phyloP scores from a whole-genome alignment of 2,329 filamentous ascomycete genomes.

The Cladophialophora exuberans region DNA sequence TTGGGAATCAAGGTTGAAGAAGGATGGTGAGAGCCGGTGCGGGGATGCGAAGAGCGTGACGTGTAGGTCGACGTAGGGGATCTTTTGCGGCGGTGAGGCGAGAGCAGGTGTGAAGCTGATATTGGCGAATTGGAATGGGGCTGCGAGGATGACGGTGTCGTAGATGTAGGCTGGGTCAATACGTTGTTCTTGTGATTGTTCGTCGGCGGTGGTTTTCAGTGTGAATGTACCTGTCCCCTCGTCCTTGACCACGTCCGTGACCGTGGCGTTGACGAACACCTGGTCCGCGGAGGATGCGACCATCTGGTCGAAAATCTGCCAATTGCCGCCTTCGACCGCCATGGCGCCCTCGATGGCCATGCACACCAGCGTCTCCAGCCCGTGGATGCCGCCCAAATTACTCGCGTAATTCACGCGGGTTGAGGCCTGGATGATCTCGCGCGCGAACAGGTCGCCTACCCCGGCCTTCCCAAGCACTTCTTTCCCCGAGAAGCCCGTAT shows the following conservation, averaged over 20 bases:
- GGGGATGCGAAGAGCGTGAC: conserved; percentile 88
- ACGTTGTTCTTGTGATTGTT: conserved; percentile 37
- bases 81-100: conserved; percentile 64
- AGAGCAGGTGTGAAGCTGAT: conserved; percentile 58
- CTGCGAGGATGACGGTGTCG: conserved; percentile 81
- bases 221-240: conserved; percentile 43
- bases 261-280: conserved; percentile 68
- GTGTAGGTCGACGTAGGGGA: conserved; percentile 85
- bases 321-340: conserved; percentile 82
- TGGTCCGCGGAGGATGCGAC: conserved; percentile 65
- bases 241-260: conserved; percentile 62
- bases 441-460: conserved; percentile 68
- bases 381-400: conserved; percentile 84
- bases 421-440: conserved; percentile 84
- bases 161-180: too few species aligned
- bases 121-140: conserved; percentile 78
- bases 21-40: conserved; percentile 68
- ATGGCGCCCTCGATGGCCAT: conserved; percentile 87
- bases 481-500: conserved; percentile 72
- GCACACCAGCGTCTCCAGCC: conserved; percentile 86
- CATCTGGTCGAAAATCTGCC: conserved; percentile 90
- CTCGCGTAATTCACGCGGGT: conserved; percentile 95
- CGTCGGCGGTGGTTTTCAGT: conserved; percentile 29
- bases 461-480: conserved; percentile 71
- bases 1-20: conserved; percentile 67